Percentiles rank a stretch among this genome's conserved stretches.
Conservation (phyloP, 768 basidiomycete genomes). For the Dictyophora rubrovolvata region DNA sequence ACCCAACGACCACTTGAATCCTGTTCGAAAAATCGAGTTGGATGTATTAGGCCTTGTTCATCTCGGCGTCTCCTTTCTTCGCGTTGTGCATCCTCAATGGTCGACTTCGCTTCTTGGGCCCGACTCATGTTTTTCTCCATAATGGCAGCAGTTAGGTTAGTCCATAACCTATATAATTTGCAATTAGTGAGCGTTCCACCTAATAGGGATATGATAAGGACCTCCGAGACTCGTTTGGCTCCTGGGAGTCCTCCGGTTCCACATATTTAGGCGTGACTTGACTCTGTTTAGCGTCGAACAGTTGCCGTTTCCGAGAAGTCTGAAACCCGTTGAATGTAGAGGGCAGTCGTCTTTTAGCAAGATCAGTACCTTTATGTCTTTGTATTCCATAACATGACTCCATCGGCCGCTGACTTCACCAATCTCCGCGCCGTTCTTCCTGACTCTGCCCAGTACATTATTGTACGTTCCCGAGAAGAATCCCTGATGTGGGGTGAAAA, state of each 20-base stretch:
- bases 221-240: slow-evolving; percentile 83
- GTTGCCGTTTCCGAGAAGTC: slow-evolving; percentile 57
- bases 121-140: slow-evolving; percentile 83
- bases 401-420: slow-evolving; percentile 89
- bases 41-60: slow-evolving; percentile 55
- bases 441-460: slow-evolving; percentile 72
- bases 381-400: slow-evolving; percentile 85
- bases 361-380: slow-evolving; percentile 46
- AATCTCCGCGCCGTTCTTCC: slow-evolving; percentile 48
- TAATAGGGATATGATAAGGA: slow-evolving; percentile 24
- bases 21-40: slow-evolving; percentile 75
- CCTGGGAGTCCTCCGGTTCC: slow-evolving; percentile 78
- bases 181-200: not conserved
- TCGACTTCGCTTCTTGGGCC: slow-evolving; percentile 82
- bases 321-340: slow-evolving; percentile 20
- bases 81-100: slow-evolving; percentile 87
- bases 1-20: slow-evolving; percentile 64
- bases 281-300: slow-evolving; percentile 79
- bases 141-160: slow-evolving; percentile 77
- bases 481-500: slow-evolving; percentile 38
- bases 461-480: slow-evolving; percentile 98
- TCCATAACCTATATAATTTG: slow-evolving; percentile 54
- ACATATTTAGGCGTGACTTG: slow-evolving; percentile 74
- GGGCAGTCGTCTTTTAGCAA: not conserved
- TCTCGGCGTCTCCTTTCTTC: slow-evolving; percentile 68